Evolutionary conservation across 352 stramenopile genomes (phyloP).

Genomic region (Vaucheria bursata): DNA sequence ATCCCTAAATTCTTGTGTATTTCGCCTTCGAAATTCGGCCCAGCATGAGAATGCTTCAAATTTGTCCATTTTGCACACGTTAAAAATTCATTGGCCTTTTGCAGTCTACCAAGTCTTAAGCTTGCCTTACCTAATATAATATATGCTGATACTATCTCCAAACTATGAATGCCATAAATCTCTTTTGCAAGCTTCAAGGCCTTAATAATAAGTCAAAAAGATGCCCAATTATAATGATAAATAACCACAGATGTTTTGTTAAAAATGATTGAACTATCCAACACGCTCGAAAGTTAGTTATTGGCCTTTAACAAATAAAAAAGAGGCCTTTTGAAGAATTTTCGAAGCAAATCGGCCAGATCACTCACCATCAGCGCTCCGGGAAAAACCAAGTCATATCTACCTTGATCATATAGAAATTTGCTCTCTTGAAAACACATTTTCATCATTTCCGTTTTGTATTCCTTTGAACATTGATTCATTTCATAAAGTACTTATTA

Average conservation of each 20-base stretch:
- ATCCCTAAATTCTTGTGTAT: constrained; percentile 61
- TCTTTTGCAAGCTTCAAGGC: constrained; percentile 54
- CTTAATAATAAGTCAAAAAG: no score
- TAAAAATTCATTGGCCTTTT: constrained; percentile 56
- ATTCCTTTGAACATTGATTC: no score
- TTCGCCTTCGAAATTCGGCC: constrained; percentile 46
- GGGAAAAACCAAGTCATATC: constrained; percentile 40
- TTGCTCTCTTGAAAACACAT: constrained; percentile 56
- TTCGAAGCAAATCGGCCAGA: no score
- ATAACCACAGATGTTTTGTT: no score
- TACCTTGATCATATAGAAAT: constrained; percentile 52
- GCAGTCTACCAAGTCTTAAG: constrained; percentile 50
- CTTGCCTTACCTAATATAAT: constrained; percentile 56
- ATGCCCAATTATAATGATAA: no score
- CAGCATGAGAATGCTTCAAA: constrained; percentile 54
- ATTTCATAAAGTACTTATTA: no score
- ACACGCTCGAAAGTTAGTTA: no score
- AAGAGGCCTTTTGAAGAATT: no score
- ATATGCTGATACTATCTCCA: constrained; percentile 57
- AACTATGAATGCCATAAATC: constrained; percentile 51
- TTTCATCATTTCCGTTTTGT: no score
- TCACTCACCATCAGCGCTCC: no score
- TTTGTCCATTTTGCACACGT: constrained; percentile 58
- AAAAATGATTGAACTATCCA: no score
- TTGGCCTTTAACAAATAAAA: no score